Evolutionary conservation across 768 basidiomycete species (phyloP), one percentile per base, ranked within the genome.

Genomic region (Russula griseocarnosa): DNA sequence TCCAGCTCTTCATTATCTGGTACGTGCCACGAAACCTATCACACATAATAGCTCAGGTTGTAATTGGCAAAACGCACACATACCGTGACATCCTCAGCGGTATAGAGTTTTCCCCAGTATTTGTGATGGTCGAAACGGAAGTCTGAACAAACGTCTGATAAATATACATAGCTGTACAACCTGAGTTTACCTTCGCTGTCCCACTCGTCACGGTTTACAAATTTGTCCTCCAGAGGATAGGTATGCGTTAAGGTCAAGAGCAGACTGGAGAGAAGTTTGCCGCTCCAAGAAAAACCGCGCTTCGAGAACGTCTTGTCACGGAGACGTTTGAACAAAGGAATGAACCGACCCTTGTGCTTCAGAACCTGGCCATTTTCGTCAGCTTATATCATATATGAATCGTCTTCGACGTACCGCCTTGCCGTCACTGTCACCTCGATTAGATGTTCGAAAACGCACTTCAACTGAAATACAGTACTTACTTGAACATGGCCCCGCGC

Each of bases 401-500:
- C 30, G 24, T 11, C 10, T 16, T 30, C 11, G 3, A 74, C 82
- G 52, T 73, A 88, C 87, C 60, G 83, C 82, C 68, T 74, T 78
- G 22, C 87, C 88, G 69, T 89, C 77, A 59, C 76, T 77, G 44
- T 30, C 30, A 52, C 28, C 26, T 40, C 40, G 13, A 61, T 55
- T 28, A 52, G 47, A 57, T 42, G 14, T 55, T 18, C 6, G 10
- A 30, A 42, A 46, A 51, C 22, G 24, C 18, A 42, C 46, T 14
- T 16, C 63, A 26, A 47, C n/a, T 7, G n/a, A 44, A 50, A 3
- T 7, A 77, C 87, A 50, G 2, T 7, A 77, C 87, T 73, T 70
- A 91, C 87, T 87, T 88, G 70, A 86, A 87, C 67, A 92, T 83
- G n/a, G 86, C 79, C n/a, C 90, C 91, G 54, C 87, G 81, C 26